These are phyloP conservation scores for Elongisporangium senticosum DNA, from an alignment of 352 stramenopile species.

Conservation along the genomic window DNA sequence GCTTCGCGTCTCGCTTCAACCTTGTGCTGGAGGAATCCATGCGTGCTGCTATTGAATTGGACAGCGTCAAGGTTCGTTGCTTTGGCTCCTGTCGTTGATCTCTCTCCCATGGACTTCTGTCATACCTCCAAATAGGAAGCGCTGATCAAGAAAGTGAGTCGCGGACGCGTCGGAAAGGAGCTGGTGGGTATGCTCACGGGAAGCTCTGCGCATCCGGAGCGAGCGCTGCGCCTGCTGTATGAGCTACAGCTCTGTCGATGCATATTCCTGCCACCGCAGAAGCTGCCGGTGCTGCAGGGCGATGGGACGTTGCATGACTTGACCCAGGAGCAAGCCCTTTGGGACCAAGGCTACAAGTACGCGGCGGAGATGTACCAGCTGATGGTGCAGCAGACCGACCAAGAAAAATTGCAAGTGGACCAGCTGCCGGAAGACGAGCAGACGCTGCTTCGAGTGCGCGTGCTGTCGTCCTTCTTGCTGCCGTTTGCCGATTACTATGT, in stretches of 20 bases:
- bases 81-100: background rate
- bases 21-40: conserved; percentile 89
- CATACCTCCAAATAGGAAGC: conserved; percentile 20
- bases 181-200: conserved; percentile 62
- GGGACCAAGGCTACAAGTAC: conserved; percentile 37
- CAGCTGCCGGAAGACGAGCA: conserved; percentile 30
- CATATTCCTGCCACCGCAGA: conserved; percentile 48
- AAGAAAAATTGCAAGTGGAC: conserved; percentile 20
- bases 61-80: conserved; percentile 32
- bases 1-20: conserved; percentile 94
- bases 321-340: conserved; percentile 13
- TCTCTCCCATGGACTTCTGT: background rate
- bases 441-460: conserved; percentile 39
- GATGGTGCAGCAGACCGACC: conserved; percentile 8
- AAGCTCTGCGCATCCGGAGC: conserved; percentile 53
- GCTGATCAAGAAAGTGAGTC: conserved; percentile 69
- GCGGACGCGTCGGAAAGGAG: conserved; percentile 77
- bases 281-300: conserved; percentile 25
- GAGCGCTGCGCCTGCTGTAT: conserved; percentile 45
- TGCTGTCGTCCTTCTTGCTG: conserved; percentile 53
- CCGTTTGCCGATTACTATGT: conserved; percentile 46
- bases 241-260: conserved; percentile 43
- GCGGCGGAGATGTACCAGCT: conserved; percentile 37
- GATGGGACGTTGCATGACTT: conserved; percentile 14
- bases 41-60: conserved; percentile 49